phyloP scores from a whole-genome alignment of 192 early-diverging fungal species.

The Linnemannia zychae region DNA sequence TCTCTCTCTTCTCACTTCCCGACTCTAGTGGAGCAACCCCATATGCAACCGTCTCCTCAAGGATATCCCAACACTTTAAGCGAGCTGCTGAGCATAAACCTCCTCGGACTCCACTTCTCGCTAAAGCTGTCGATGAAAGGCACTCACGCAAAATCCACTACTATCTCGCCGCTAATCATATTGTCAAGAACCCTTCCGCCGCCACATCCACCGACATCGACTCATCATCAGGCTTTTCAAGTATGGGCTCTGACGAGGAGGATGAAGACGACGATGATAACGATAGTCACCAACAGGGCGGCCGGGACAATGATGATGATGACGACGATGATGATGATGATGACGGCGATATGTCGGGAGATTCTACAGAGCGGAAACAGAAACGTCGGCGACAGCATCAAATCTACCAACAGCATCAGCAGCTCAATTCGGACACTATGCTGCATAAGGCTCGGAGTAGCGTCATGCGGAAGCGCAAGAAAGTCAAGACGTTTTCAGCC shows the following conservation, averaged over 20 bases:
- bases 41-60: conserved; percentile 89
- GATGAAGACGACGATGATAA: conserved; percentile 54
- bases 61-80: conserved; percentile 92
- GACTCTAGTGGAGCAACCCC: conserved; percentile 80
- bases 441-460: conserved; percentile 39
- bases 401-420: conserved; percentile 47
- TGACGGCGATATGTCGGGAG: conserved; percentile 48
- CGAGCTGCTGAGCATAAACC: conserved; percentile 82
- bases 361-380: conserved; percentile 40
- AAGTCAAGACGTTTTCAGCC: conserved; percentile 36
- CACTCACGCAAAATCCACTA: conserved; percentile 83
- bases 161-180: conserved; percentile 69
- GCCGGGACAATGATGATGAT: conserved; percentile 19
- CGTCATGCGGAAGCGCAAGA: conserved; percentile 51
- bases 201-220: conserved; percentile 32
- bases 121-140: conserved; percentile 76
- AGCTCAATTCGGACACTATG: conserved; percentile 41
- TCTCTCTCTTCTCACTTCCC: conserved; percentile 4
- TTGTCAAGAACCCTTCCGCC: conserved; percentile 50
- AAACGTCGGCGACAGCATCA: conserved; percentile 49
- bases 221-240: conserved; percentile 52
- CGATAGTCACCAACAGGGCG: conserved; percentile 10
- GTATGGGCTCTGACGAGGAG: conserved; percentile 41
- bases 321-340: conserved; percentile 52
- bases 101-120: conserved; percentile 78